phyloP scores from a whole-genome alignment of 2,329 filamentous ascomycete species.

The Biscogniauxia sp. region DNA sequence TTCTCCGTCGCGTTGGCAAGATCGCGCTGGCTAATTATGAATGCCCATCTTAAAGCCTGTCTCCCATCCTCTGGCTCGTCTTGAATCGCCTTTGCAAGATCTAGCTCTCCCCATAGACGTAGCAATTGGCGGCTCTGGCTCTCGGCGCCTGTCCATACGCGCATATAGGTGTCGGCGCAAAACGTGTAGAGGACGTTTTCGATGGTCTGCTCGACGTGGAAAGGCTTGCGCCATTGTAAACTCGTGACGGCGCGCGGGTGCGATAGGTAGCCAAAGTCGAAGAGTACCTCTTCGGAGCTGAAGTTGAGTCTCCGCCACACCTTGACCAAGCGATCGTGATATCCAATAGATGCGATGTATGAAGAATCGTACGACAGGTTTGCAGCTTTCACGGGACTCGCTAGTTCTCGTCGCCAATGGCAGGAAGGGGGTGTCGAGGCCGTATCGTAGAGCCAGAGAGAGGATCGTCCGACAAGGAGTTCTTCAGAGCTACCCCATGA shows the following conservation, averaged over 20 bases:
- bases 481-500: constrained; percentile 90
- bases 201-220: constrained; percentile 71
- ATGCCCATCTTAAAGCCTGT: constrained; percentile 61
- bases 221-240: constrained; percentile 80
- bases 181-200: constrained; percentile 90
- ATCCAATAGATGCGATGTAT: constrained; percentile 78
- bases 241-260: constrained; percentile 79
- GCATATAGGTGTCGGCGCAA: constrained; percentile 74
- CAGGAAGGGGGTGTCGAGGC: constrained; percentile 48
- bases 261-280: constrained; percentile 87
- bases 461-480: constrained; percentile 71
- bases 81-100: constrained; percentile 70
- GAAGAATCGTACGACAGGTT: constrained; percentile 82
- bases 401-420: constrained; percentile 73
- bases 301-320: constrained; percentile 89
- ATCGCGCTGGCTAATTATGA: constrained; percentile 79
- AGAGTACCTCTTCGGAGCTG: constrained; percentile 76
- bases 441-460: constrained; percentile 65
- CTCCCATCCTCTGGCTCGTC: constrained; percentile 21
- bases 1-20: constrained; percentile 75
- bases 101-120: constrained; percentile 76
- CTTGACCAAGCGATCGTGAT: constrained; percentile 81
- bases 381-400: constrained; percentile 71
- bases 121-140: constrained; percentile 68
- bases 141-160: constrained; percentile 81